Base-by-base conservation (phyloP, 352 stramenopile species). In the Elongisporangium undulatum region DNA sequence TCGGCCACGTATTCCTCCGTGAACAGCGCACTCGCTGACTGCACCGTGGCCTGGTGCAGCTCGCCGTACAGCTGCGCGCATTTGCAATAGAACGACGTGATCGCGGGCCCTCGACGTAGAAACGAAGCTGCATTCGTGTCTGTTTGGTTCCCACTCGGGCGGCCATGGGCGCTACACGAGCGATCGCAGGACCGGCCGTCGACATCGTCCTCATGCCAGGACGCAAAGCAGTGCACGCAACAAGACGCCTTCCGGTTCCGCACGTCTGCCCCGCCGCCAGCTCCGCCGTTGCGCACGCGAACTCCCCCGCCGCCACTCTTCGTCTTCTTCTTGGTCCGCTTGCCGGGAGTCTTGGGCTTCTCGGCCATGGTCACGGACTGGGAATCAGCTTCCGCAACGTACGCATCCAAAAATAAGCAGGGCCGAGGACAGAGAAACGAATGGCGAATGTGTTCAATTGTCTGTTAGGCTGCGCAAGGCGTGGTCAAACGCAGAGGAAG, bases 81-180 rank as follows among this genome's bases (percentile, higher is more conserved):
- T 50, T 74, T 54, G 53, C 68, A 82, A 52, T 70, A 78, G 49
- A 82, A 82, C 6, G 52, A 54, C 5, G 70, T 69, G 53, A 82
- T 19, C 53, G 49, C 41, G 5, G 51, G 62, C 13, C 51, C 56
- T 16, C 62, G 62, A 39, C 62, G 62, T 51, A 58, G 26, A 53
- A 61, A 68, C 19, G 21, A 53, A 34, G 56, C 10, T 2, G 22
- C 19, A 48, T 68, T 68, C n/a, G 52, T 49, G 53, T 61, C 62
- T 15, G 60, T 57, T 41, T 53, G 62, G 48, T 55, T 22, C 2
- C 49, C 22, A 15, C 49, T 12, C 8, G 19, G 8, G n/a, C 49
- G 29, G 13, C 29, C 29, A 13, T 41, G 29, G 4, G 29, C 29
- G 8, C 29, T 41, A 9, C 29, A 53, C 8, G 49, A 16, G 22